Evolutionary conservation across 2,329 filamentous ascomycete genomes (phyloP).

Genomic region (Byssothecium circinans): DNA sequence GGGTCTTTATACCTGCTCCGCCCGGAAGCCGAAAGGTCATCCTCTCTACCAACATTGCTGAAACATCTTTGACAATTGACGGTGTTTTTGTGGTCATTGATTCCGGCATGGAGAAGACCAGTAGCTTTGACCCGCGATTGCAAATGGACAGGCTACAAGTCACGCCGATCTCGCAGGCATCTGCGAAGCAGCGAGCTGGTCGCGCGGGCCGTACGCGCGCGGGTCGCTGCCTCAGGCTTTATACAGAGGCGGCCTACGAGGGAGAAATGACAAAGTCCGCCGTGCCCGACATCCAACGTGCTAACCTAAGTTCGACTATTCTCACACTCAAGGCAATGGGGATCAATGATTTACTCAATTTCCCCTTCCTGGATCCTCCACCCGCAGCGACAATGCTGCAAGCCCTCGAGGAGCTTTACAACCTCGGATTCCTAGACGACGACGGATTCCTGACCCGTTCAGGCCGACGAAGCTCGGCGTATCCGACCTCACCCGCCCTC

Average conservation of each 20-base stretch:
- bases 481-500: constrained; percentile 96
- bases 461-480: constrained; percentile 95
- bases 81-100: no score
- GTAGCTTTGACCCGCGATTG: no score
- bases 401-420: constrained; percentile 92
- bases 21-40: constrained; percentile 87
- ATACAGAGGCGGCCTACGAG: constrained; percentile 93
- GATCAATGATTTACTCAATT: constrained; percentile 94
- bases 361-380: constrained; percentile 98
- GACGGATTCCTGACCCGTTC: constrained; percentile 90
- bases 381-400: constrained; percentile 98
- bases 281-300: constrained; percentile 93
- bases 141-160: constrained; percentile 97
- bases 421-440: constrained; percentile 86
- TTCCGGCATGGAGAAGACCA: no score
- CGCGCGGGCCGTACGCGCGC: constrained; percentile 92
- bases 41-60: constrained; percentile 97
- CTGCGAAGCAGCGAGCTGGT: constrained; percentile 91
- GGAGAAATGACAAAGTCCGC: constrained; percentile 82
- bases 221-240: constrained; percentile 85
- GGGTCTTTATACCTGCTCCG: constrained; percentile 92
- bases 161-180: constrained; percentile 93
- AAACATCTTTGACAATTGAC: constrained; percentile 97
- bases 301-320: constrained; percentile 90
- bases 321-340: constrained; percentile 99